phyloP scores from a whole-genome alignment of 2,329 filamentous ascomycete species.

The Stagonosporopsis vannaccii region DNA sequence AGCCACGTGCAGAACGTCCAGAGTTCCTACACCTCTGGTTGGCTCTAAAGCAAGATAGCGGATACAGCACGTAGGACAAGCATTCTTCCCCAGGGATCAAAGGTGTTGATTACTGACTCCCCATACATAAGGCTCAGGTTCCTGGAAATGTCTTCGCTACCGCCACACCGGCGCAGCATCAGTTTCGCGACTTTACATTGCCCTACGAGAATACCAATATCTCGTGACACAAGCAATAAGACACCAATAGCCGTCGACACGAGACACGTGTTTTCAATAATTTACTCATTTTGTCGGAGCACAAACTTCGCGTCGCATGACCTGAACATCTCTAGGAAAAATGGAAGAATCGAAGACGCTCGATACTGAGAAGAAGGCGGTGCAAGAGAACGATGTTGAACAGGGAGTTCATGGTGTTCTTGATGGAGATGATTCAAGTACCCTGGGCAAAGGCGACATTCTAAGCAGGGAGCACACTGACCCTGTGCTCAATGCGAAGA shows the following conservation, averaged over 20 bases:
- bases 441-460: constrained; percentile 57
- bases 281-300: background rate
- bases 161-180: background rate
- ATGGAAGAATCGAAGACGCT: constrained; percentile 3
- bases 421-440: constrained; percentile 18
- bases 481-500: constrained; percentile 69
- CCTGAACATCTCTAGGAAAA: background rate
- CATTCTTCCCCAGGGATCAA: constrained; percentile 3
- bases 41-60: background rate
- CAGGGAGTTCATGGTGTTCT: background rate
- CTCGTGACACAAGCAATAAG: no score
- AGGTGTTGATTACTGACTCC: background rate
- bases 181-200: background rate
- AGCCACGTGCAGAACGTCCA: constrained; percentile 8
- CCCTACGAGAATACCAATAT: background rate
- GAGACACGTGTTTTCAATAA: no score
- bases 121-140: constrained; percentile 8
- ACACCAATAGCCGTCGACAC: no score
- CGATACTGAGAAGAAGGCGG: constrained; percentile 11
- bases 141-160: constrained; percentile 1
- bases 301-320: background rate
- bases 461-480: constrained; percentile 66
- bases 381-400: constrained; percentile 21
- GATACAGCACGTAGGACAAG: constrained; percentile 12
- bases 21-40: constrained; percentile 7